Evolutionary conservation across 129 eudicot species (phyloP), one percentile per base, ranked within the genome.

Genomic region (Solidago caesia): DNA sequence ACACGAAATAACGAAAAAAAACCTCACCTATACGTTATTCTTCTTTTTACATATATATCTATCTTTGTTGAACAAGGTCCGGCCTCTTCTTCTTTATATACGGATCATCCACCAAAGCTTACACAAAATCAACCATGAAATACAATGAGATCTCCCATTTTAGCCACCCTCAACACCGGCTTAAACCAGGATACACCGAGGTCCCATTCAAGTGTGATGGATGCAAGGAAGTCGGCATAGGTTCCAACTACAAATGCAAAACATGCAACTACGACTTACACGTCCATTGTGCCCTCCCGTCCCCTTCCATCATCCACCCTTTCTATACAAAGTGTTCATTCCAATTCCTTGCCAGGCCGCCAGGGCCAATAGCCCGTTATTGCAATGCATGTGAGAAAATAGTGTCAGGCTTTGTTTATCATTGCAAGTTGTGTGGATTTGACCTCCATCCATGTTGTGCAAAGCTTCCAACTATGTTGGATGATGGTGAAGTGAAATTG

Each of bases 381-480:
- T 88, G 93, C 56, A 84, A 88, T 44, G 93, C 90, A 1, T 88
- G 90, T 11, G 83, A 87, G 29, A 82, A 75, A 49, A 81, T 39
- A 1, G 77, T 88, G 45, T 25, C 83, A 2, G 93, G 93, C 4
- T 88, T 85, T 21, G 74, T 84, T 42, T 88, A 88, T 77, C 90
- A 88, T 41, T 88, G 93, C 58, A 85, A 75, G 44, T 66, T 73
- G 64, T 88, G 93, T 5, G 93, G 87, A 15, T 88, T 88, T 4
- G 93, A 88, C 60, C 87, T 88, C 48, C 93, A 88, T 57, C 93
- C 93, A 4, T 88, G 93, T 74, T 88, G 93, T 39, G 93, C 93
- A n/a, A 80, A 85, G 48, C 93, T 88, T 68, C 90, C 93, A 47
- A 81, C 56, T 29, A 83, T 85, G 79, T 58, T 88, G 45, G 85